Evolutionary conservation across 371 early-diverging fungal genomes (phyloP), one percentile per base, ranked within the genome.

Genomic region (Mortierella sp.): DNA sequence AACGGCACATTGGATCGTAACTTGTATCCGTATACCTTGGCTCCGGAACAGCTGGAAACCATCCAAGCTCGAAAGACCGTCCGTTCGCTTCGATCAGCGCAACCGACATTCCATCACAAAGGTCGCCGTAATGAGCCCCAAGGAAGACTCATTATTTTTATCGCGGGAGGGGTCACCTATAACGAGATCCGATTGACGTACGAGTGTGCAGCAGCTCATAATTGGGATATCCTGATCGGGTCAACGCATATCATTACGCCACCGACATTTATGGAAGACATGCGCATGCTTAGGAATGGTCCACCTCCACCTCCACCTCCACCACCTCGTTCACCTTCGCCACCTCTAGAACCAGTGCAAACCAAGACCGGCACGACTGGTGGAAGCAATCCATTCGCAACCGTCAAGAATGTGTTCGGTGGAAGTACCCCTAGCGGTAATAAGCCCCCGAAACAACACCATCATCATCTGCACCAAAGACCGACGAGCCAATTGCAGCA

Each of bases 141-240:
- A 55, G 82, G 82, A 22, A 72, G 82, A 22, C 22, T 81, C 60
- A 81, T 81, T 13, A 84, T 98, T 9, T 99, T 97, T 74, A 87
- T 97, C 45, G 92, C 96, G 9, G 99, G 99, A 28, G 99, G 99
- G 15, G 84, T 96, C 69, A 96, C 99, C 11, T 94, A 93, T 58
- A 93, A 94, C 22, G 99, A 98, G 82, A 92, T 97, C 67, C 91
- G 98, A 58, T 76, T 92, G 5, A 89, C 90, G 0, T 97, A 97
- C 78, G 98, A 97, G 67, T 74, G 96, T 9, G 84, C 92, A n/a
- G 87, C 90, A 33, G 88, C 90, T 15, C 86, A 85, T 69, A 89
- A 92, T 40, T 88, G 95, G 58, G 96, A 97, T 58, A 88, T 97
- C 1, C 87, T 94, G 77, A 92, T 97, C 72, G 97, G 96, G 15